Evolutionary conservation across 345 rosid genomes (phyloP).

Genomic region (Euphorbia tirucalli): DNA sequence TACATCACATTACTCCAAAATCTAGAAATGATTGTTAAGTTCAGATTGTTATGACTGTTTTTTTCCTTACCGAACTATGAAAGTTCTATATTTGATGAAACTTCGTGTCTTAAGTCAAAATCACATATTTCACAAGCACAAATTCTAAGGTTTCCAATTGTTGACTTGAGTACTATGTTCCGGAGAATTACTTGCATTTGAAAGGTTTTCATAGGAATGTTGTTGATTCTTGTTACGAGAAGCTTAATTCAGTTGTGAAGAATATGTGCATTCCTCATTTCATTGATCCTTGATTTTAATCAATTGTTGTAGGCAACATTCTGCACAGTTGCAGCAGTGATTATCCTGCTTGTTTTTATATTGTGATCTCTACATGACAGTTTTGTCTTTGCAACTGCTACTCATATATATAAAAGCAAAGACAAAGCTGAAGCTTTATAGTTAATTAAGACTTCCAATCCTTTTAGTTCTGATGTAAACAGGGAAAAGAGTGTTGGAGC

Average conservation of each 20-base stretch:
- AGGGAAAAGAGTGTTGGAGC: not conserved
- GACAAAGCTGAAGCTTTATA: not conserved
- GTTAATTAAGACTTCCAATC: too few species aligned
- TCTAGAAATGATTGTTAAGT: not conserved
- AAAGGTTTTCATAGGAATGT: not conserved
- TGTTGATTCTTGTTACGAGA: not conserved
- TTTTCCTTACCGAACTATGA: not conserved
- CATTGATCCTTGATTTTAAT: not conserved
- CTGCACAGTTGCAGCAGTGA: constrained; percentile 56
- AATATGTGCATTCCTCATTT: not conserved
- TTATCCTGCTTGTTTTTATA: constrained; percentile 41
- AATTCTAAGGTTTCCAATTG: not conserved
- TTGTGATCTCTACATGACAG: too few species aligned
- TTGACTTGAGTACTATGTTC: not conserved
- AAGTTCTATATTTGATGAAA: not conserved
- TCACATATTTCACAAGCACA: not conserved
- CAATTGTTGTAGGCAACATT: constrained; percentile 68
- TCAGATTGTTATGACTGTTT: not conserved
- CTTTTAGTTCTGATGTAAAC: not conserved
- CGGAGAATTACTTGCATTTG: not conserved
- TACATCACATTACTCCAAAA: not conserved
- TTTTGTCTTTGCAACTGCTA: not conserved
- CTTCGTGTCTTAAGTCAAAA: not conserved
- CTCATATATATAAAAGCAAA: not conserved
- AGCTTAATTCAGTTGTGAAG: not conserved